Conservation (phyloP, 169 alveolate species). For the Eimeria tenella region DNA sequence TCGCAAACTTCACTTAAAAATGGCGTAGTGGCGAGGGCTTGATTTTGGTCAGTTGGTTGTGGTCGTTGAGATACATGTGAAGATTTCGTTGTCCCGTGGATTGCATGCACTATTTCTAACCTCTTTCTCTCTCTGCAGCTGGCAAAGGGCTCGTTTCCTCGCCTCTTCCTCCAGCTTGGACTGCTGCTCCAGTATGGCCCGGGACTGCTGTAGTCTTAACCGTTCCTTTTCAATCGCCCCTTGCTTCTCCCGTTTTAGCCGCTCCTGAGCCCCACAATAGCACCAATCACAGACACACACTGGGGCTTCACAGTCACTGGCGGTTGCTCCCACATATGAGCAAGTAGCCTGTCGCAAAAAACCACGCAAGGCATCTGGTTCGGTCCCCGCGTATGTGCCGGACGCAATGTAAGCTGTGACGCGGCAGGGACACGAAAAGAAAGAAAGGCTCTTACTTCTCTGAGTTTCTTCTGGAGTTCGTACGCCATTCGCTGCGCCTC, state of each 20-base stretch:
- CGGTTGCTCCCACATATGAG: no score
- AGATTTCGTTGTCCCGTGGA: no score
- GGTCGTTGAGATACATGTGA: no score
- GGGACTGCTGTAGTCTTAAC: slow-evolving; percentile 80
- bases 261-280: slow-evolving; percentile 61
- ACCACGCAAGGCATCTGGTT: no score
- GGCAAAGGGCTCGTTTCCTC: slow-evolving; percentile 78
- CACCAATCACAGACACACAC: background rate
- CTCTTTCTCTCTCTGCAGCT: slow-evolving; percentile 82
- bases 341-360: no score
- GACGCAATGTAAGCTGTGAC: no score
- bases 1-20: no score
- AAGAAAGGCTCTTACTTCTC: slow-evolving; percentile 54
- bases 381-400: no score
- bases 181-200: slow-evolving; percentile 83
- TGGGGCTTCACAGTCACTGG: no score
- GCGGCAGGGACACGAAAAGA: background rate
- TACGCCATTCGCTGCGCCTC: slow-evolving; percentile 81
- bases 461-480: slow-evolving; percentile 81
- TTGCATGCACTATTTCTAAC: background rate
- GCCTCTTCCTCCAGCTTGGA: slow-evolving; percentile 83
- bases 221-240: slow-evolving; percentile 84
- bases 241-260: slow-evolving; percentile 82
- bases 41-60: no score
- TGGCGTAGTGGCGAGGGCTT: no score